phyloP scores from a whole-genome alignment of 2,329 filamentous ascomycete species.

The Paraphoma chrysanthemicola region DNA sequence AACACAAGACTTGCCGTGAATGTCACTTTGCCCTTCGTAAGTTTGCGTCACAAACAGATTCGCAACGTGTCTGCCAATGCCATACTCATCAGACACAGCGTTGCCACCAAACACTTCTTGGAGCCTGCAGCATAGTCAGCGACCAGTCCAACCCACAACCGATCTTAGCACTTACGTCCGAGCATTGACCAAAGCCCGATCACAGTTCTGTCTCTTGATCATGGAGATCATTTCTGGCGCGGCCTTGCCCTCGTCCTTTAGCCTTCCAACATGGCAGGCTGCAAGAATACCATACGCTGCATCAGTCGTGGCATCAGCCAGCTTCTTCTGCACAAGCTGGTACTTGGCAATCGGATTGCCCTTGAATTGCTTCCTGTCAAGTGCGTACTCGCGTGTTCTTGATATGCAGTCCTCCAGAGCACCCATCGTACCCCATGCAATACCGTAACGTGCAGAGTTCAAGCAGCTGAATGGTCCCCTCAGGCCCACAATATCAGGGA shows the following conservation, averaged over 20 bases:
- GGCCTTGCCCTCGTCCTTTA: conserved; percentile 89
- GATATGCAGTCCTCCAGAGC: conserved; percentile 90
- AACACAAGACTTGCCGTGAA: conserved; percentile 74
- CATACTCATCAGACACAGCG: conserved; percentile 96
- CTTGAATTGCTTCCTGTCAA: conserved; percentile 96
- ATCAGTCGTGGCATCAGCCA: conserved; percentile 90
- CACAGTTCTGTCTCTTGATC: conserved; percentile 98
- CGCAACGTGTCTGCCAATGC: conserved; percentile 91
- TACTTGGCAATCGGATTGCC: conserved; percentile 94
- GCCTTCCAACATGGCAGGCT: conserved; percentile 84
- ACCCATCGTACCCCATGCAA: conserved; percentile 91
- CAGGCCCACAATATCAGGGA: conserved; percentile 86
- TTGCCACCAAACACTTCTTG: conserved; percentile 98
- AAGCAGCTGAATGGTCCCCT: conserved; percentile 90
- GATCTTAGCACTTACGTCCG: conserved; percentile 59
- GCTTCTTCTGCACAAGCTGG: conserved; percentile 96
- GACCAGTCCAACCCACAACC: not conserved
- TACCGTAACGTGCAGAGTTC: conserved; percentile 92
- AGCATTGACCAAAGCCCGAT: conserved; percentile 81
- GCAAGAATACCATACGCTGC: conserved; percentile 91
- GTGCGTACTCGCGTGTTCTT: conserved; percentile 81
- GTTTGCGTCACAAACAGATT: conserved; percentile 98
- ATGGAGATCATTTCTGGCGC: conserved; percentile 96
- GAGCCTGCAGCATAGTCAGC: conserved; percentile 56
- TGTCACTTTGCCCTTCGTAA: conserved; percentile 98